Percentiles rank a stretch among this genome's conserved stretches.
These are phyloP conservation scores for Catunica adiposa DNA, from an alignment of 2,329 filamentous ascomycete species.

Conservation along the genomic window DNA sequence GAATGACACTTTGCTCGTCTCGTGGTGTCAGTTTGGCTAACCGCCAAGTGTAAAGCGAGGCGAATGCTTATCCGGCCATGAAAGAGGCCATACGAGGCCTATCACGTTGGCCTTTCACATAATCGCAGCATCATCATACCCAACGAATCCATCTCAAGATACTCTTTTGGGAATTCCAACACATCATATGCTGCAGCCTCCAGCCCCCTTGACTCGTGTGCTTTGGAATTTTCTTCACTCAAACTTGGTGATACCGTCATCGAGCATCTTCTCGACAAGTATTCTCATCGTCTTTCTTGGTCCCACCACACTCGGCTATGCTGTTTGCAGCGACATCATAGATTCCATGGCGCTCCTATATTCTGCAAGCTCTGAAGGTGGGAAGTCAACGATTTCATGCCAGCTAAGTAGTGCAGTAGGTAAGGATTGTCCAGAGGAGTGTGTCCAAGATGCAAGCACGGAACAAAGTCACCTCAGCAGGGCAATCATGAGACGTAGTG, in stretches of 20 bases:
- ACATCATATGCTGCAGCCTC: too few relatives aligned
- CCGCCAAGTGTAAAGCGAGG: neutral
- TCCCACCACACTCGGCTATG: neutral
- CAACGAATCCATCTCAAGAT: neutral
- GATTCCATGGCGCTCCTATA: neutral
- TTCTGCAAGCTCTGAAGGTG: neutral
- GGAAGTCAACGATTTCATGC: neutral
- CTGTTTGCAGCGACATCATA: neutral
- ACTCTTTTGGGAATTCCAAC: too few relatives aligned
- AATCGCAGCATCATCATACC: neutral
- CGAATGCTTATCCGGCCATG: neutral
- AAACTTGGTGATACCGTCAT: too few relatives aligned
- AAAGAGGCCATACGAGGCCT: neutral
- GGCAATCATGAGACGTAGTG: neutral
- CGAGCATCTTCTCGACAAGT: neutral
- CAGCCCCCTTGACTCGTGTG: neutral
- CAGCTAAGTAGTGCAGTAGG: neutral
- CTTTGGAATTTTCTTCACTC: too few relatives aligned
- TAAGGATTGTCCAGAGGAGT: too few relatives aligned
- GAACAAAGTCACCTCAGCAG: neutral
- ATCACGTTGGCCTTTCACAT: neutral
- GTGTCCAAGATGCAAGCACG: constrained; percentile 2
- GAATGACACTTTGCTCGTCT: neutral
- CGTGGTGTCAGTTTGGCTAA: neutral
- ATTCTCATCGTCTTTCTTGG: neutral